Evolutionary conservation across 306 rosid species (phyloP), one percentile per base, ranked within the genome.

Genomic region (Cyamopsis tetragonoloba): DNA sequence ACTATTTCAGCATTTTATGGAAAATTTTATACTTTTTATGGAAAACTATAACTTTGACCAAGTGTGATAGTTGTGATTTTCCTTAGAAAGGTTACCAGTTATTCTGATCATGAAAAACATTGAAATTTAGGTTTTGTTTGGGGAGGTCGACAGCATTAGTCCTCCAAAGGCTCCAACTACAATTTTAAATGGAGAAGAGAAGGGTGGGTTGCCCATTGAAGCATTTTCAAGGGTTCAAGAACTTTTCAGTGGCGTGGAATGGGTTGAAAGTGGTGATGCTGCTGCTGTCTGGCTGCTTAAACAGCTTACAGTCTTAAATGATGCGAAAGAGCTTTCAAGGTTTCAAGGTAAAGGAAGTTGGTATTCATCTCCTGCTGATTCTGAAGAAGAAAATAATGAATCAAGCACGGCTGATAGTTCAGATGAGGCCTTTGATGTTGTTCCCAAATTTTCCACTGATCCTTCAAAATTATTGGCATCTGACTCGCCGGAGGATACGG

Each of bases 211-310:
- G 75, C 98, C 98, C 17, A 81, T 89, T 62, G 98, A 93, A 82
- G 96, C 98, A 37, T 93, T 93, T 84, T 89, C 98, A 61, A 87
- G 88, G 82, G 98, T 93, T 80, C 96, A 89, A 77, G 98, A 93
- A 78, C 89, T 93, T 63, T 93, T 93, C 74, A 89, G 77, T 73
- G 96, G 91, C 38, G 93, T 72, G 39, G 98, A 93, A 39, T 93
- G 96, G 98, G 81, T 86, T 80, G 98, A 88, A 34, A 79, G 70
- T 62, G 81, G 83, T 65, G 98, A 93, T 74, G 96, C 89, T 72
- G 98, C 92, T 26, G 88, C 98, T 35, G 86, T 89, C 75, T 93
- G 98, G 98, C 77, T 93, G 68, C 89, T 93, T 66, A 86, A 88
- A 72, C 95, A 93, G 56, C 93, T 93, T 17, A 83, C 85, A 34